Base-by-base conservation (phyloP, 495 filamentous ascomycete genomes). In the Mycothermus thermophilus region DNA sequence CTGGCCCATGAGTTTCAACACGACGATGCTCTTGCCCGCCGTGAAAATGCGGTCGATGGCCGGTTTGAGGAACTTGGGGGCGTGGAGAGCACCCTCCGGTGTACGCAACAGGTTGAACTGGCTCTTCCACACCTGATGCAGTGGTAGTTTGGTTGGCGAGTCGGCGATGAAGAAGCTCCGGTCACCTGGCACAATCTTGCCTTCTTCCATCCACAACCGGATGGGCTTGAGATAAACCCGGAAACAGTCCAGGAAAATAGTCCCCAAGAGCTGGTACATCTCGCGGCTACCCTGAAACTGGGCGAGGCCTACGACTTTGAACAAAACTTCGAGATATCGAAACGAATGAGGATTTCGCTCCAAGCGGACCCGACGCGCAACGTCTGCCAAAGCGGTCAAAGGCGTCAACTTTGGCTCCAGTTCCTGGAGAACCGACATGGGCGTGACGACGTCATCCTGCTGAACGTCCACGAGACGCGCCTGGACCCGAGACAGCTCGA, bases 21-120 rank as follows among this genome's bases (percentile, higher is more conserved):
- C 80, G 1, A 90, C 74, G 40, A 85, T 77, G 46, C 77, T 90
- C 51, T 95, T 94, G 0, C 90, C 88, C 4, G 82, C 77, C 0
- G 74, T 83, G 38, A 93, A 84, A 16, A 94, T 80, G 39, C 73
- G 80, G 9, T 62, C 52, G 1, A 72, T 73, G 1, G 75, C 69
- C 1, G 74, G 63, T 25, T 75, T 72, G 5, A 95, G 63, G 38
- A 94, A 93, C 4, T 55, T 66, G 0, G 87, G 88, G 8, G 78
- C 73, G 44, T 77, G 72, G 1, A 81, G 53, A 0, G 49, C 47
- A 18, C 72, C 71, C 16, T 72, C 55, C 5, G 62, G 54, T 12
- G 73, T 71, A 6, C 55, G 57, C 5, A 68, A 64, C 2, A 94
- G 55, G 10, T 67, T 63, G 44, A 75, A 93, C 52, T 78, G 79